phyloP scores from a whole-genome alignment of 1,284 basidiomycete species.

The Cryptococcus wingfieldii region DNA sequence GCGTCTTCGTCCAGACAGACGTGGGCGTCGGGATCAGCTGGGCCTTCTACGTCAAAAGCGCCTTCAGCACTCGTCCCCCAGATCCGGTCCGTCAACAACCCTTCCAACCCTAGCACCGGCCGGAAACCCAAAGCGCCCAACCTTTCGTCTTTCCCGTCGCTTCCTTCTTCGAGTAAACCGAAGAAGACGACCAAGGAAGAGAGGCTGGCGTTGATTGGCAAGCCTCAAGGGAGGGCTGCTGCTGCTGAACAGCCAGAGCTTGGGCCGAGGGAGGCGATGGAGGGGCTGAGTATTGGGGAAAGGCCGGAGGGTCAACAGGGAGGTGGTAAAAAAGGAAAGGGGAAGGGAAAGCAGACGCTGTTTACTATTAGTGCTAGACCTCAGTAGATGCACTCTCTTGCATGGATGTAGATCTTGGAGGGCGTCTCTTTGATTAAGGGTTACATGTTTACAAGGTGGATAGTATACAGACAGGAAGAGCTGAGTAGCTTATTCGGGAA shows the following conservation, averaged over 20 bases:
- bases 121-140: conserved; percentile 43
- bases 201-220: conserved; percentile 48
- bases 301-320: neutral
- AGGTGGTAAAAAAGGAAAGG: conserved; percentile 59
- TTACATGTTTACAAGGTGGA: neutral
- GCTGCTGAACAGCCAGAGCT: too few relatives aligned
- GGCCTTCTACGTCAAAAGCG: conserved; percentile 18
- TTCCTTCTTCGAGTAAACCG: conserved; percentile 52
- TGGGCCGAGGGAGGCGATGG: conserved; percentile 9
- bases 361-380: conserved; percentile 56
- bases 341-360: conserved; percentile 76
- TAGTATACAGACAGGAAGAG: neutral
- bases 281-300: conserved; percentile 19
- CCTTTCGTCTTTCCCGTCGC: conserved; percentile 64
- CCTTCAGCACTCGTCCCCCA: conserved; percentile 31
- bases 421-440: neutral
- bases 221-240: conserved; percentile 57
- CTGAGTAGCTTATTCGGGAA: conserved; percentile 25
- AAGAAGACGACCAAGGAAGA: conserved; percentile 40
- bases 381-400: neutral
- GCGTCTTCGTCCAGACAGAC: neutral
- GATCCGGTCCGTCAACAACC: conserved; percentile 42
- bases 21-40: neutral
- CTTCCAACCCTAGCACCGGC: conserved; percentile 9
- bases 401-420: neutral